Conservation (phyloP, 768 basidiomycete species). For the Naematelia aurantialba region DNA sequence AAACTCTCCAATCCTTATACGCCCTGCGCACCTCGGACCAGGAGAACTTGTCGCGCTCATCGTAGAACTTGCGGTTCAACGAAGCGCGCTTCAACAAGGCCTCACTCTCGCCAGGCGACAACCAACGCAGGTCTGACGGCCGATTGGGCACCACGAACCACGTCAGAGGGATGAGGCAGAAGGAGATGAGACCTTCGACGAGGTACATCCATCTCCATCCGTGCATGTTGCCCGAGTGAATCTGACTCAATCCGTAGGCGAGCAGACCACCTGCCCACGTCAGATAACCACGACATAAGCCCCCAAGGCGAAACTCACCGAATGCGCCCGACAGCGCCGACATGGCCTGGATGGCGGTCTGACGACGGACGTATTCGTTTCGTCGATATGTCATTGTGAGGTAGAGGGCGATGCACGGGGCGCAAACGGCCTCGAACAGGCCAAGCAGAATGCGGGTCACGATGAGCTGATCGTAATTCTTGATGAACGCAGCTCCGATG, state of each 20-base stretch:
- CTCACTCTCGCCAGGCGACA: background rate
- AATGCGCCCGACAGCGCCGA: constrained; percentile 73
- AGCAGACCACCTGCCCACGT: too few relatives aligned
- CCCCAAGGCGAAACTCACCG: constrained; percentile 1
- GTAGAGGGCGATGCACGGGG: constrained; percentile 21
- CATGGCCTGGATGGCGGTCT: constrained; percentile 74
- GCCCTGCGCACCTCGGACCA: constrained; percentile 9
- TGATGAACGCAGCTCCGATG: constrained; percentile 17
- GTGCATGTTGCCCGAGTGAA: background rate
- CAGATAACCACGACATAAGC: too few relatives aligned
- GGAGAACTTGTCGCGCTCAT: constrained; percentile 10
- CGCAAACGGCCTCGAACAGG: constrained; percentile 21
- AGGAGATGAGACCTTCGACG: constrained; percentile 1
- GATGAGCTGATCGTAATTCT: constrained; percentile 20
- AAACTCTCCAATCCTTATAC: constrained; percentile 5
- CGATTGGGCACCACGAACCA: constrained; percentile 3
- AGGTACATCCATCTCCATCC: constrained; percentile 1
- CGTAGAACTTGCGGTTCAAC: constrained; percentile 9
- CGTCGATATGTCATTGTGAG: constrained; percentile 23
- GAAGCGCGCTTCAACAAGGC: background rate
- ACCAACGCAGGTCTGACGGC: background rate
- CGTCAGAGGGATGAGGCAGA: background rate
- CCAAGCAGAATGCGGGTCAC: constrained; percentile 22
- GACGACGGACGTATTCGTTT: constrained; percentile 16
- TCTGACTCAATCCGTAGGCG: background rate